Evolutionary conservation across 2,329 filamentous ascomycete species (phyloP), one percentile per base, ranked within the genome.

Genomic region (Fonsecaea nubica): DNA sequence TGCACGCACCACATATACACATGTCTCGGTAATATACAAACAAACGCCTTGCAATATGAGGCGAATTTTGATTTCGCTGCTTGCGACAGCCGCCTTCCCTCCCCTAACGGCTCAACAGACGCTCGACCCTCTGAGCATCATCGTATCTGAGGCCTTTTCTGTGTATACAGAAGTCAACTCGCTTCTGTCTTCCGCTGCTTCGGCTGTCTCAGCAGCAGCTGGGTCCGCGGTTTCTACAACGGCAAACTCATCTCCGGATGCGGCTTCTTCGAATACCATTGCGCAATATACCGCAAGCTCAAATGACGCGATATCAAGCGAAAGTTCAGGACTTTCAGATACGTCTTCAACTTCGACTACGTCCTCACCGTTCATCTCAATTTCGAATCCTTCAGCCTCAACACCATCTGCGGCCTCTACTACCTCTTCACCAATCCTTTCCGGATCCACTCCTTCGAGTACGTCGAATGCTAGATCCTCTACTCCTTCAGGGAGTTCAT

Each of bases 131-230:
- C 40, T 70, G 4, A 64, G 62, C 50, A 32, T 66, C 8, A 62
- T 72, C 25, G 65, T 70, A 18, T 72, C 69, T 3, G 71, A 72
- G 35, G 69, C 67, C 58, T 58, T 55, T 30, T 70, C 67, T n/a
- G 63, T 71, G 36, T 72, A 67, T 53, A 70, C 71, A 40, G 60
- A 67, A 53, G 69, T 69, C 33, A 72, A 66, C n/a, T 71, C 69
- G 35, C 65, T 68, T 2, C 35, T 71, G 10, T 63, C 60, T 9
- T 66, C 68, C 25, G 64, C 58, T 18, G 63, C 58, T 10, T 64
- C 66, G 5, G 58, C 62, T 10, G 66, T 53, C 32, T 61, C 67
- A 33, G 65, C 55, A 4, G 60, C 67, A 25, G 38, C 63, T 36
- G 48, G 55, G 33, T 58, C 53, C 25, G 25, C 60, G 10, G 53